Evolutionary conservation across 495 filamentous ascomycete genomes (phyloP).

Genomic region (Xylaria scruposa): DNA sequence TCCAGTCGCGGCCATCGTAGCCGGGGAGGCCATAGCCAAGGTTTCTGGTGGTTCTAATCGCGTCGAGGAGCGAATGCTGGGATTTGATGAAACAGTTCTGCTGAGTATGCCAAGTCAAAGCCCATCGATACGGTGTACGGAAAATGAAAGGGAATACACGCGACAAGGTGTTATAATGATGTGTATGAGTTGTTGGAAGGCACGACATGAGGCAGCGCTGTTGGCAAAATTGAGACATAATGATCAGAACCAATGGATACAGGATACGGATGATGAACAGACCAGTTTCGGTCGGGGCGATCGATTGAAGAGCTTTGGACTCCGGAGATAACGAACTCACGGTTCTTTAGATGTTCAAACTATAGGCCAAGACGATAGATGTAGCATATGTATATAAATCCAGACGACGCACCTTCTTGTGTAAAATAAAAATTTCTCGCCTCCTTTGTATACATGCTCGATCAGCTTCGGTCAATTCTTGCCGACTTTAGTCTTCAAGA

Average conservation of each 20-base stretch:
- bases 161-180: neutral
- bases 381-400: neutral
- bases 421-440: neutral
- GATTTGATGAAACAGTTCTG: conserved; percentile 2
- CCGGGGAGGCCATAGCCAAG: conserved; percentile 24
- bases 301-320: neutral
- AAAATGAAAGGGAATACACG: neutral
- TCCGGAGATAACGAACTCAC: neutral
- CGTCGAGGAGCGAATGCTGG: conserved; percentile 22
- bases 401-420: neutral
- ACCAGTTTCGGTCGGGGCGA: neutral
- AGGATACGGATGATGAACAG: neutral
- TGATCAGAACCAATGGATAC: neutral
- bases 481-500: neutral
- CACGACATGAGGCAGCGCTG: neutral
- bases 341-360: neutral
- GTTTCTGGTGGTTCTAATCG: conserved; percentile 5
- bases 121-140: neutral
- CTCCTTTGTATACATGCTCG: neutral
- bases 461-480: neutral
- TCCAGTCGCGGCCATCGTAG: neutral
- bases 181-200: neutral
- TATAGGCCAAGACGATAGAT: neutral
- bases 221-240: neutral
- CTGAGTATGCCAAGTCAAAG: neutral